These are phyloP conservation scores for Ajuga chamaepitys DNA, from an alignment of 257 asterid genomes.

Conservation along the genomic window DNA sequence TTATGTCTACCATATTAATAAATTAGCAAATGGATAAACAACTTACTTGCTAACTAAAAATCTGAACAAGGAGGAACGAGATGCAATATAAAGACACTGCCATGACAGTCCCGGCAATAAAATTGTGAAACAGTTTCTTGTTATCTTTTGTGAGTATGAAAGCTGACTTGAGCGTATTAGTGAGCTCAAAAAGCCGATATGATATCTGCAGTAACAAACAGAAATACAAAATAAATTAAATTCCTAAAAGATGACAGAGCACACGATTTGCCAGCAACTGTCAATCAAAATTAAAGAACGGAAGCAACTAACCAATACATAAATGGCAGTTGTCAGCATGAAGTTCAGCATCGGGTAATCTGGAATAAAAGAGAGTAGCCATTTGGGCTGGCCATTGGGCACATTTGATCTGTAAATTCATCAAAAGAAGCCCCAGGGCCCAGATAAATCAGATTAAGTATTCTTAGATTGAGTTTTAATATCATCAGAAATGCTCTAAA, in stretches of 20 bases:
- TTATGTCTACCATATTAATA: background rate
- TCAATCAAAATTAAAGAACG: background rate
- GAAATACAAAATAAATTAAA: background rate
- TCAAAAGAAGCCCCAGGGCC: conserved; percentile 16
- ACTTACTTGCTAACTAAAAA: conserved; percentile 58
- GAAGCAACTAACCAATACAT: conserved; percentile 53
- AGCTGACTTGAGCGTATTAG: conserved; percentile 72
- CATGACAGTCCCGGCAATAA: conserved; percentile 52
- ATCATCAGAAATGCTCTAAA: background rate
- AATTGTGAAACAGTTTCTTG: conserved; percentile 53
- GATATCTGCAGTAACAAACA: conserved; percentile 56
- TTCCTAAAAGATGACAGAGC: background rate
- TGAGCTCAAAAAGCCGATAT: conserved; percentile 75
- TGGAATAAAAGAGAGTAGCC: conserved; percentile 86
- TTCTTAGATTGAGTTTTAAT: background rate
- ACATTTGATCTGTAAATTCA: conserved; percentile 58
- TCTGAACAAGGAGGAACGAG: conserved; percentile 67
- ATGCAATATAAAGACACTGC: conserved; percentile 48
- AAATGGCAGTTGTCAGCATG: conserved; percentile 86
- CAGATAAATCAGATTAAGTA: background rate
- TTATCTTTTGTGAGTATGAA: conserved; percentile 78
- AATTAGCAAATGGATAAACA: background rate
- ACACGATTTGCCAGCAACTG: background rate
- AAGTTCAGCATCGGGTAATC: conserved; percentile 95
- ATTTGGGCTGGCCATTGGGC: conserved; percentile 96